Evolutionary conservation across 371 early-diverging fungal genomes (phyloP).

Genomic region (Caulochytrium protostelioides): DNA sequence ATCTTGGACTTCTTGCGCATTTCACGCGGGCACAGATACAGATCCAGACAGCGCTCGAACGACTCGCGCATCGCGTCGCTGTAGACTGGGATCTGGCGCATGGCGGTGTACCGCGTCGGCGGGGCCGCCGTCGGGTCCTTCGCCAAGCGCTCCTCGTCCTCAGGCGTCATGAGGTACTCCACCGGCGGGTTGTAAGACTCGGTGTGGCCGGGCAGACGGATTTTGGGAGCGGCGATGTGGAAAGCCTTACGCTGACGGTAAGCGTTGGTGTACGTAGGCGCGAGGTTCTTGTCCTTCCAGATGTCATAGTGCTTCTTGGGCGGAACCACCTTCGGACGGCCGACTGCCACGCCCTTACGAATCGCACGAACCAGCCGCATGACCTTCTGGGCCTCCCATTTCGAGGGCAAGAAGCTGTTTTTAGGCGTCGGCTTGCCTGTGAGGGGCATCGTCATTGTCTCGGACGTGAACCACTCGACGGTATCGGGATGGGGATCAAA

Average conservation of each 20-base stretch:
- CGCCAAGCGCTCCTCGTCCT: constrained; percentile 60
- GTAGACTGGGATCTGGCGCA: constrained; percentile 75
- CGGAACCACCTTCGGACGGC: constrained; percentile 11
- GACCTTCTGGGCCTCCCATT: constrained; percentile 72
- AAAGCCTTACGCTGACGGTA: too few species aligned
- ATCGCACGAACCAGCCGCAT: constrained; percentile 92
- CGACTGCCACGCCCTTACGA: constrained; percentile 58
- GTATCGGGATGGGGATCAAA: constrained; percentile 74
- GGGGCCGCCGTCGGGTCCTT: too few species aligned
- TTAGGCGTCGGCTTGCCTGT: constrained; percentile 77
- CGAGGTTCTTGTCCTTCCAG: constrained; percentile 52
- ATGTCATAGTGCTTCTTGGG: constrained; percentile 46
- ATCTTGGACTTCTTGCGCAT: constrained; percentile 62
- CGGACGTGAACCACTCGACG: constrained; percentile 80
- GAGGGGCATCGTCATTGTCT: constrained; percentile 54
- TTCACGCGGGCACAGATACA: constrained; percentile 85
- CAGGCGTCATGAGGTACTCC: constrained; percentile 72
- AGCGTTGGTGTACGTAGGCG: too few species aligned
- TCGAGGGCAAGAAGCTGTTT: constrained; percentile 80
- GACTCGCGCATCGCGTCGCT: constrained; percentile 68
- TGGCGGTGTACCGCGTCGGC: constrained; percentile 23
- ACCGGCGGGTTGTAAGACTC: constrained; percentile 94
- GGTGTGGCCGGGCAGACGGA: constrained; percentile 61
- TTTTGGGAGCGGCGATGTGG: constrained; percentile 82
- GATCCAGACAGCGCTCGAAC: constrained; percentile 84